These are phyloP conservation scores for Conringia planisiliqua DNA, from an alignment of 345 rosid genomes.

Conservation along the genomic window DNA sequence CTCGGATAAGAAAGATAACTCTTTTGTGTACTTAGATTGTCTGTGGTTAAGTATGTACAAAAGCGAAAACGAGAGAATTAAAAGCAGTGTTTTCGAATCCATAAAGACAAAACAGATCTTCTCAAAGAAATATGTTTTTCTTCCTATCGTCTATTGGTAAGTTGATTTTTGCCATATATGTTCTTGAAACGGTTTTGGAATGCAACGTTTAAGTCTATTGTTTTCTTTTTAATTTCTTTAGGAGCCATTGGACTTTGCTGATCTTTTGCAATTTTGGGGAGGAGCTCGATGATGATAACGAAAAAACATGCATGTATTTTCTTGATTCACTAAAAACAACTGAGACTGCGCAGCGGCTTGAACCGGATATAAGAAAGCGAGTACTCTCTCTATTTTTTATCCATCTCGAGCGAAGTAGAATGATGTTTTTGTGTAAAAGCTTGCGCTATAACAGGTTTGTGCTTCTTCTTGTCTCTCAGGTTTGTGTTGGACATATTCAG, in stretches of 20 bases:
- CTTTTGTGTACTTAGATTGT: conserved; percentile 47
- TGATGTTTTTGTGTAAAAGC: background rate
- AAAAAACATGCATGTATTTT: conserved; percentile 56
- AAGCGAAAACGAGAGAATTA: conserved; percentile 28
- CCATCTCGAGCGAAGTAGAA: background rate
- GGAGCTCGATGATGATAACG: conserved; percentile 37
- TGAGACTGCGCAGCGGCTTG: conserved; percentile 38
- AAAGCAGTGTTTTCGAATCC: conserved; percentile 46
- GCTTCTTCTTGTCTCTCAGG: conserved; percentile 35
- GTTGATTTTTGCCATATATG: background rate
- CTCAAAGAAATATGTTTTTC: conserved; percentile 57
- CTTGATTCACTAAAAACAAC: conserved; percentile 67
- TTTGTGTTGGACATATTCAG: conserved; percentile 55
- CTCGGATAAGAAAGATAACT: conserved; percentile 40
- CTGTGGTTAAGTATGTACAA: conserved; percentile 58
- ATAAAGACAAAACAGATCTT: conserved; percentile 54
- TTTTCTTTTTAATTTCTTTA: conserved; percentile 14
- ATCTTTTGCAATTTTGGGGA: conserved; percentile 71
- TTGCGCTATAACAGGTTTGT: background rate
- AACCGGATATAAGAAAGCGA: conserved; percentile 63
- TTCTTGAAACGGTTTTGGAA: background rate
- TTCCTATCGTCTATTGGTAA: conserved; percentile 70
- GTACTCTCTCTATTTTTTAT: background rate
- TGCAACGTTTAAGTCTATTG: background rate
- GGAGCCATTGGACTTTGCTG: conserved; percentile 76